These are phyloP conservation scores for Trichoderma sp. DNA, from an alignment of 2,329 filamentous ascomycete species.

Conservation along the genomic window DNA sequence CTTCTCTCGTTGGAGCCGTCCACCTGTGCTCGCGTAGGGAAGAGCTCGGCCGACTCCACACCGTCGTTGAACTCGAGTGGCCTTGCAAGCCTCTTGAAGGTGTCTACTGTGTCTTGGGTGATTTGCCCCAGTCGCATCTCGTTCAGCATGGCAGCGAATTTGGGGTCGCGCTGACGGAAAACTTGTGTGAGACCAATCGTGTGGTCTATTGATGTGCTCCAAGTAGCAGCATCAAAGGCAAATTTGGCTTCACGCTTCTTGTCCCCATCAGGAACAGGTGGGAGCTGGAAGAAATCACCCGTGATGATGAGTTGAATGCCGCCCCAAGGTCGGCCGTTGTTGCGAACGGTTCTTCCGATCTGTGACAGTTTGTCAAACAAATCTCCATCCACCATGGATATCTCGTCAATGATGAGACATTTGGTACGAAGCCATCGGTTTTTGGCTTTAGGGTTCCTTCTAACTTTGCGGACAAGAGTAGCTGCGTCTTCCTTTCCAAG, in stretches of 20 bases:
- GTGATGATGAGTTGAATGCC: constrained; percentile 96
- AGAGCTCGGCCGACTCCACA: constrained; percentile 77
- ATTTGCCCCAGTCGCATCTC: constrained; percentile 93
- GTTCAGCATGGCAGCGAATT: constrained; percentile 94
- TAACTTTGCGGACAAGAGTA: constrained; percentile 85
- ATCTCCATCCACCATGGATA: constrained; percentile 98
- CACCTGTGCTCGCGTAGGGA: constrained; percentile 87
- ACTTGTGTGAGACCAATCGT: constrained; percentile 95
- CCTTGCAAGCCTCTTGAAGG: constrained; percentile 73
- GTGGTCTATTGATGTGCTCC: constrained; percentile 90
- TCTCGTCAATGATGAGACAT: constrained; percentile 86
- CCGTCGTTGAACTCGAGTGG: constrained; percentile 72
- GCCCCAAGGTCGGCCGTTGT: constrained; percentile 90
- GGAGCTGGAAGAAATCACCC: constrained; percentile 96
- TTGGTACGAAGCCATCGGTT: constrained; percentile 87
- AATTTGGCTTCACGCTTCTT: constrained; percentile 73
- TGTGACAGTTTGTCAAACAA: constrained; percentile 94
- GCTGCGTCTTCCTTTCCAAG: constrained; percentile 85
- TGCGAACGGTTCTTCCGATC: constrained; percentile 81
- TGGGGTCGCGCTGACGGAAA: constrained; percentile 88
- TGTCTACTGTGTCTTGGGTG: constrained; percentile 70
- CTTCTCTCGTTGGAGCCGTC: constrained; percentile 79
- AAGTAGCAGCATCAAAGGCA: constrained; percentile 88
- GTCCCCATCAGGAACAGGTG: constrained; percentile 81
- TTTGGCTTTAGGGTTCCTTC: constrained; percentile 82